Conservation (phyloP, 345 rosid genomes). For the Gossypium rotundifolium region DNA sequence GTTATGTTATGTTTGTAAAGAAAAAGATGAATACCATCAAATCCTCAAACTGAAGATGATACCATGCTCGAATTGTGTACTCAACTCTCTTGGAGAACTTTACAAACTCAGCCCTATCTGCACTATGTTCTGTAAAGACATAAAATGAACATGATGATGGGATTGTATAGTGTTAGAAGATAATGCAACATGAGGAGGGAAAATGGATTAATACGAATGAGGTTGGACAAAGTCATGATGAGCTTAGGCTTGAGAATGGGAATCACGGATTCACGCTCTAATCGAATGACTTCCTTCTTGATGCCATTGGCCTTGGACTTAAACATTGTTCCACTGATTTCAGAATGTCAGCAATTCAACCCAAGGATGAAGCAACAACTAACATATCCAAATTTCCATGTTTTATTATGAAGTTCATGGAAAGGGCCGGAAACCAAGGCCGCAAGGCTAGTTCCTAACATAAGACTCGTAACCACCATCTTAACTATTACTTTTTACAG, state of each 20-base stretch:
- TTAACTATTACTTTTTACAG: background rate
- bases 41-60: slow-evolving; percentile 83
- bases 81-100: slow-evolving; percentile 89
- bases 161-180: background rate
- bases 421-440: background rate
- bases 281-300: slow-evolving; percentile 64
- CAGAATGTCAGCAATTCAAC: no score
- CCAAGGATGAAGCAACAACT: no score
- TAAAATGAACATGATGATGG: background rate
- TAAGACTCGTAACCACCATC: background rate
- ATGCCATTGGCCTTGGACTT: slow-evolving; percentile 9
- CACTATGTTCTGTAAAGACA: slow-evolving; percentile 45
- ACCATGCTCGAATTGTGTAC: slow-evolving; percentile 94
- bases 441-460: background rate
- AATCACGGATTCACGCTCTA: slow-evolving; percentile 89
- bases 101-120: slow-evolving; percentile 69
- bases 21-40: slow-evolving; percentile 52
- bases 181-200: background rate
- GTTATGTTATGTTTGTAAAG: background rate
- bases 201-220: slow-evolving; percentile 59
- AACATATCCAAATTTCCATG: no score
- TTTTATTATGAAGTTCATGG: background rate
- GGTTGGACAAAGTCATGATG: slow-evolving; percentile 88
- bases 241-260: slow-evolving; percentile 90
- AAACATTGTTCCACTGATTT: background rate